Base-by-base conservation (phyloP, 495 filamentous ascomycete species). In the Penicillium argentinense region DNA sequence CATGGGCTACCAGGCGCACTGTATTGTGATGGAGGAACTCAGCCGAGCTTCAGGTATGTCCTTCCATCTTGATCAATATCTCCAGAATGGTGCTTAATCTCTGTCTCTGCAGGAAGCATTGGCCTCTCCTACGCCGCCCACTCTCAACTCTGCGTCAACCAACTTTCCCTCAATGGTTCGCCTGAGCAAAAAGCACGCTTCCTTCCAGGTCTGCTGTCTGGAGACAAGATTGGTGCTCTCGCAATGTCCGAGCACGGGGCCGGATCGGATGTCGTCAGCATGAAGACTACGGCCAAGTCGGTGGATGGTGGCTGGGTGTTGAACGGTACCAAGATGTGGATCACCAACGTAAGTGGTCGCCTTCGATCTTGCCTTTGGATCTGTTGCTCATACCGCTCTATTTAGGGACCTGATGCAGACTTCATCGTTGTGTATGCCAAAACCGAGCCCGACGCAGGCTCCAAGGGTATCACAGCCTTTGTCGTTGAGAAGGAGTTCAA, bases 281-380 rank as follows among this genome's bases (percentile, higher is more conserved):
- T 98, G 93, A 88, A 89, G 62, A 95, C 86, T 14, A 80, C 76
- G 0, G 91, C 92, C 0, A 85, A 82, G 59, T 75, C 76, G 29
- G 86, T 86, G 12, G 89, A 95, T 53, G 90, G 90, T 11, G 93
- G 93, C 19, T 97, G 84, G 69, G 19, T 89, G 23, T 75, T 98
- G 43, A 89, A 88, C 54, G 93, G 93, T 11, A 88, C 87, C 17
- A 98, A 98, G 78, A 97, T 98, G 93, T 98, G 93, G 93, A 98
- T 98, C 52, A 98, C 93, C 21, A 98, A 98, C 60, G 83, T 85
- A 43, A 40, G 78, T 56, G 25, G 25, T 18, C 4, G n/a, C 7
- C 3, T n/a, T 18, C 9, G 24, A 12, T 16, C 4, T 21, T 29
- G 6, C 13, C 16, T 25, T 19, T 18, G 17, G 1, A 32, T 3